A percentile compares a stretch with the other conserved stretches of the same genome.
phyloP scores from a whole-genome alignment of 495 filamentous ascomycete genomes.

The Poronia punctata region DNA sequence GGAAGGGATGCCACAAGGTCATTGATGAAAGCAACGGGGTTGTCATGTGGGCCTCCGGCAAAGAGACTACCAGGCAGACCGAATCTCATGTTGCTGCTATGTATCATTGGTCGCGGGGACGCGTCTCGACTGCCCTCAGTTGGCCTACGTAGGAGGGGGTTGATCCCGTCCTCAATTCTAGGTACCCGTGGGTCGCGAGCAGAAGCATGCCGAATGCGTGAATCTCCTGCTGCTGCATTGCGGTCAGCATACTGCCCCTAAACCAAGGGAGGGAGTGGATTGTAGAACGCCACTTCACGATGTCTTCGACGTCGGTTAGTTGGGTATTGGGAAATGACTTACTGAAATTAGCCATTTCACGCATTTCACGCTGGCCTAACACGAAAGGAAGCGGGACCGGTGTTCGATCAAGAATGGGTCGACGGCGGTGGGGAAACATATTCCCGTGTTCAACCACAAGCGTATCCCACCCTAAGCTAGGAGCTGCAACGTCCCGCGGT shows the following conservation, averaged over 20 bases:
- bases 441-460: conserved; percentile 28
- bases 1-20: conserved; percentile 30
- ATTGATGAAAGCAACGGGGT: conserved; percentile 35
- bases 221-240: conserved; percentile 26
- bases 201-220: conserved; percentile 25
- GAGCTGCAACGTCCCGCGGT: conserved; percentile 27
- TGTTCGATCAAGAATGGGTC: conserved; percentile 17
- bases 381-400: conserved; percentile 36
- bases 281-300: no score
- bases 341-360: conserved; percentile 17
- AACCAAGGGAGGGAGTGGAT: no score
- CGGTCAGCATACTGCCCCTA: conserved; percentile 20
- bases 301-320: no score
- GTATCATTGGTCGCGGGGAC: conserved; percentile 22
- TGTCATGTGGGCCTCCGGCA: conserved; percentile 19
- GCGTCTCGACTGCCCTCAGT: conserved; percentile 29
- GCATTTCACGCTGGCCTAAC: conserved; percentile 38
- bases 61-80: conserved; percentile 27
- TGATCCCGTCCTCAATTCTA: conserved; percentile 65
- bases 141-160: conserved; percentile 59
- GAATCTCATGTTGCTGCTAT: conserved; percentile 27
- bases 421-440: conserved; percentile 18
- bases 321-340: no score
- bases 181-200: conserved; percentile 20
- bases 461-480: conserved; percentile 42